phyloP scores from a whole-genome alignment of 2,329 filamentous ascomycete genomes.

The Pseudovirgaria hyperparasitica region DNA sequence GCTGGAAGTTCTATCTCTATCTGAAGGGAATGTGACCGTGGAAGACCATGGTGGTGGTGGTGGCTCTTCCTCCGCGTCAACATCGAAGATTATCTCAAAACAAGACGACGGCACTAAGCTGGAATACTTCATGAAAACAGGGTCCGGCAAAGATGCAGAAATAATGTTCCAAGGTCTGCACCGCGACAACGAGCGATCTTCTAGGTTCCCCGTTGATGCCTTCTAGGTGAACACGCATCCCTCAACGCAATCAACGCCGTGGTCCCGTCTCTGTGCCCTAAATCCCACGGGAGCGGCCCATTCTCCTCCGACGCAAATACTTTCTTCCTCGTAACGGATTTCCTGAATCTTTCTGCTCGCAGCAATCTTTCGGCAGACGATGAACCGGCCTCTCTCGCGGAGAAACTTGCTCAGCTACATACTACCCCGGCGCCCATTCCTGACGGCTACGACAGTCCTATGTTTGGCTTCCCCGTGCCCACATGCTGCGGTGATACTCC shows the following conservation, averaged over 20 bases:
- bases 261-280: conserved; percentile 65
- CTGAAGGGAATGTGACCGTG: conserved; percentile 42
- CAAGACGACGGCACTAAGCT: conserved; percentile 36
- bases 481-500: conserved; percentile 80
- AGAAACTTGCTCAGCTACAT: conserved; percentile 69
- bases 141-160: conserved; percentile 44
- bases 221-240: conserved; percentile 63
- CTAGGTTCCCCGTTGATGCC: conserved; percentile 6
- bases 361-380: conserved; percentile 27
- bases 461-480: conserved; percentile 73
- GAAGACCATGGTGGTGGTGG: conserved; percentile 52
- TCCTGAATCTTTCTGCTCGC: conserved; percentile 45
- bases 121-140: conserved; percentile 62
- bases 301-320: conserved; percentile 35
- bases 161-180: conserved; percentile 55
- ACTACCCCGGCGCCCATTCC: conserved; percentile 58
- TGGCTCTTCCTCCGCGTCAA: conserved; percentile 50
- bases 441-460: conserved; percentile 41
- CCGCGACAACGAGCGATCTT: not conserved
- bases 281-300: conserved; percentile 58
- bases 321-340: conserved; percentile 59
- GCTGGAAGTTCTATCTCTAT: conserved; percentile 45
- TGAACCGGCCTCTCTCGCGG: conserved; percentile 46
- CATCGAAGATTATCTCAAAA: conserved; percentile 44
- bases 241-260: conserved; percentile 65